phyloP scores from a whole-genome alignment of 2,329 filamentous ascomycete species.

The Trichoderma sp. region DNA sequence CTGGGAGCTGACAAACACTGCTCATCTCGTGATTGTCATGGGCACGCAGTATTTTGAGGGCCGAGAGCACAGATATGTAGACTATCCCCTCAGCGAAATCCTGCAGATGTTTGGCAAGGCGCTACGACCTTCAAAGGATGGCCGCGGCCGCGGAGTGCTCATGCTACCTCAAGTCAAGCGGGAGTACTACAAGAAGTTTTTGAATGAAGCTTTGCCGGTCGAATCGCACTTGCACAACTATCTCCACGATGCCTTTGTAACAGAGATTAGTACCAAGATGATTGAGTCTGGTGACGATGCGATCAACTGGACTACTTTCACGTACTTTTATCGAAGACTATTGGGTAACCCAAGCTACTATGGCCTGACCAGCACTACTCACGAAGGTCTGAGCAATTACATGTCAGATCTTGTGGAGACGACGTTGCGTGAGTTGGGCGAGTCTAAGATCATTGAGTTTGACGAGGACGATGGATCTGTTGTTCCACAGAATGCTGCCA shows the following conservation, averaged over 20 bases:
- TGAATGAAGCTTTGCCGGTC: slow-evolving; percentile 92
- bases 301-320: slow-evolving; percentile 98
- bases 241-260: slow-evolving; percentile 93
- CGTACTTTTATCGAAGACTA: slow-evolving; percentile 94
- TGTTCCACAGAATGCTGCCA: slow-evolving; percentile 88
- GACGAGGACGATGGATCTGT: slow-evolving; percentile 93
- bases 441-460: slow-evolving; percentile 93
- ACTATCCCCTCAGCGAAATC: slow-evolving; percentile 92
- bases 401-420: slow-evolving; percentile 93
- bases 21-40: slow-evolving; percentile 94
- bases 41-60: slow-evolving; percentile 98
- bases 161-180: slow-evolving; percentile 95
- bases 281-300: slow-evolving; percentile 95
- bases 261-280: slow-evolving; percentile 94
- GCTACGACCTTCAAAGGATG: slow-evolving; percentile 76
- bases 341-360: slow-evolving; percentile 97
- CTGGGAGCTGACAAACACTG: slow-evolving; percentile 89
- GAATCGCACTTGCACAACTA: slow-evolving; percentile 93
- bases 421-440: slow-evolving; percentile 84
- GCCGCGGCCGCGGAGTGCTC: slow-evolving; percentile 84
- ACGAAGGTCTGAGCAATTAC: slow-evolving; percentile 91
- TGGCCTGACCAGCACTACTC: slow-evolving; percentile 81
- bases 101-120: slow-evolving; percentile 98
- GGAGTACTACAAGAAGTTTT: slow-evolving; percentile 98
- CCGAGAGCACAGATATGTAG: slow-evolving; percentile 93